Percentiles rank a stretch among this genome's conserved stretches.
Evolutionary conservation across 345 rosid genomes (phyloP).

Genomic region (Eucalyptus erythrocorys): DNA sequence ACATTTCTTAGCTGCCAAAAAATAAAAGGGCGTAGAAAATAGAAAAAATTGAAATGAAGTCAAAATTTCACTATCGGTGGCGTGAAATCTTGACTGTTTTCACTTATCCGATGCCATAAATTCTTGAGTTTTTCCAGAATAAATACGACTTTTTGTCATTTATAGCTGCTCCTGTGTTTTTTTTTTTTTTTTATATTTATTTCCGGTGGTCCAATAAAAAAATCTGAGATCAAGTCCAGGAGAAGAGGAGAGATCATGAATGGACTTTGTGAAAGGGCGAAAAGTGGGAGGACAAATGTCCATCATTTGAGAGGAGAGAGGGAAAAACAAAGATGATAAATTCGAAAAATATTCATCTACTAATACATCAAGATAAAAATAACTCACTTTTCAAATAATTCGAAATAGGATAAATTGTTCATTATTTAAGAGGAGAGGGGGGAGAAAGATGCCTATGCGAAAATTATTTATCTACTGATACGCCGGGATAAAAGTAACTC

Average conservation of each 20-base stretch:
- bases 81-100: background rate
- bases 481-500: no score
- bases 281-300: background rate
- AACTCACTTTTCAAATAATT: background rate
- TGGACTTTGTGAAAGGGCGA: fast-evolving
- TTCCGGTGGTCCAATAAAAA: background rate
- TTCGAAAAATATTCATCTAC: background rate
- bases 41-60: background rate
- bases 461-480: no score
- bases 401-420: background rate
- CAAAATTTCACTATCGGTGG: background rate
- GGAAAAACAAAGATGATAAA: background rate
- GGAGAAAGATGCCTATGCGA: background rate
- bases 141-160: background rate
- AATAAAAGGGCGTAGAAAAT: background rate
- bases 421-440: background rate
- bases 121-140: background rate
- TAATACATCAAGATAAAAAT: background rate
- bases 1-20: background rate
- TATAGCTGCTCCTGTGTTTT: background rate
- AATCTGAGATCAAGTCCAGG: background rate
- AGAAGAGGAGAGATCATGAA: background rate
- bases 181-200: background rate
- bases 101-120: background rate
- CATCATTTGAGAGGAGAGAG: background rate